Evolutionary conservation across 495 filamentous ascomycete species (phyloP).

Genomic region (Penicillium samsonianum): DNA sequence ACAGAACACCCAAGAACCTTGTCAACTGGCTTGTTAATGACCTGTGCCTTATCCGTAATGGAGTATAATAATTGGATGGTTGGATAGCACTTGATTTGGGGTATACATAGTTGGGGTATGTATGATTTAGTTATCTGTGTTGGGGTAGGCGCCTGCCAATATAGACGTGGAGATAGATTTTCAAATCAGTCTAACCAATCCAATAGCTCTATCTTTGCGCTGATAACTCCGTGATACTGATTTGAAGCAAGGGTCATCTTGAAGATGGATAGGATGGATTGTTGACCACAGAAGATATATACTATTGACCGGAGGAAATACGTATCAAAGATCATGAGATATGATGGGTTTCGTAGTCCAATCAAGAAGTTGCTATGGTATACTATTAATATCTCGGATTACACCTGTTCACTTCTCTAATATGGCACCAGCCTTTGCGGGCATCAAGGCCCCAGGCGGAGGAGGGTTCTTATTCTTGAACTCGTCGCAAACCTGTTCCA

Average conservation of each 20-base stretch:
- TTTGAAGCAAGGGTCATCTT: not conserved
- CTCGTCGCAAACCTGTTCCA: constrained; percentile 65
- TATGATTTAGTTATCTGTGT: not conserved
- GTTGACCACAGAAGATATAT: not conserved
- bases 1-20: constrained; percentile 44
- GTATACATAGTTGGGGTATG: constrained; percentile 2
- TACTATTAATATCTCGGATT: not conserved
- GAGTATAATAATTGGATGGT: constrained; percentile 18
- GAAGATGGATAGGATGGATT: not conserved
- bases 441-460: constrained; percentile 31
- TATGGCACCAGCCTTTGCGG: constrained; percentile 24
- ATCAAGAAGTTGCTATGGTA: not conserved
- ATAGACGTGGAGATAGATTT: not conserved
- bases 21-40: constrained; percentile 60
- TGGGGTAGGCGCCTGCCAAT: not conserved
- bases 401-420: constrained; percentile 16
- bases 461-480: constrained; percentile 50
- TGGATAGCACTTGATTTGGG: not conserved
- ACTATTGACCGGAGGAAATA: not conserved
- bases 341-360: not conserved
- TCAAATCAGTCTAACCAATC: not conserved
- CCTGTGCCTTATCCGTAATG: constrained; percentile 68
- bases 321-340: too few relatives aligned
- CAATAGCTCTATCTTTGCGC: not conserved
- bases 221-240: not conserved